These are phyloP conservation scores for Morella rubra DNA, from an alignment of 306 rosid genomes.

Conservation along the genomic window DNA sequence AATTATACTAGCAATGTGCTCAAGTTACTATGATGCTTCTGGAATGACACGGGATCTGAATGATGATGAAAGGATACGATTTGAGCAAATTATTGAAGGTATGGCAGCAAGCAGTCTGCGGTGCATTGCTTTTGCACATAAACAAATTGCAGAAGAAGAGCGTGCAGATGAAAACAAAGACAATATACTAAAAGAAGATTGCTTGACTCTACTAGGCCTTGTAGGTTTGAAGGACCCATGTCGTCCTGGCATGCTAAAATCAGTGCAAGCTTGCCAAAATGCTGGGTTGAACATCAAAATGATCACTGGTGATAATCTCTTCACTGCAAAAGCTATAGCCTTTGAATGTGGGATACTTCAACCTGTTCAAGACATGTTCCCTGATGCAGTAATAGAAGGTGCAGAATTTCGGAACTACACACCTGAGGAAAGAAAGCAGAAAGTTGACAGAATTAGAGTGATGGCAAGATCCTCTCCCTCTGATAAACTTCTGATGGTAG, in stretches of 20 bases:
- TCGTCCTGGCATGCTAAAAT: slow-evolving; percentile 25
- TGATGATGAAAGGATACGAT: slow-evolving; percentile 9
- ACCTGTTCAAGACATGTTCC: not conserved
- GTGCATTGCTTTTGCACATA: slow-evolving; percentile 43
- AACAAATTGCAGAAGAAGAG: slow-evolving; percentile 7
- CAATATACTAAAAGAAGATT: slow-evolving; percentile 8
- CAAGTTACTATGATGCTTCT: slow-evolving; percentile 34
- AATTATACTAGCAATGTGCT: slow-evolving; percentile 33
- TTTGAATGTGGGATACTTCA: slow-evolving; percentile 33
- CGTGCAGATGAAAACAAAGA: not conserved
- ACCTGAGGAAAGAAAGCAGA: slow-evolving; percentile 32
- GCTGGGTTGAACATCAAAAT: slow-evolving; percentile 31
- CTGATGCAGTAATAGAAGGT: slow-evolving; percentile 33
- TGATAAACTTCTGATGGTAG: slow-evolving; percentile 38
- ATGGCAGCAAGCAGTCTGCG: slow-evolving; percentile 40
- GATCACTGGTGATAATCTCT: slow-evolving; percentile 38
- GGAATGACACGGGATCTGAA: slow-evolving; percentile 18
- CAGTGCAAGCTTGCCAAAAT: slow-evolving; percentile 31
- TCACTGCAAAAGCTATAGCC: slow-evolving; percentile 36
- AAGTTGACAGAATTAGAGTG: slow-evolving; percentile 33
- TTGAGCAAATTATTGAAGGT: slow-evolving; percentile 32
- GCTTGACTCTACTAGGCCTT: slow-evolving; percentile 31
- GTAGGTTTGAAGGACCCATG: slow-evolving; percentile 39
- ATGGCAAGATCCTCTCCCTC: slow-evolving; percentile 43
- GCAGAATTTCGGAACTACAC: slow-evolving; percentile 31